Percentiles rank a stretch among this genome's conserved stretches.
Evolutionary conservation across 169 alveolate genomes (phyloP).

Genomic region (Cryptosporidium canis): DNA sequence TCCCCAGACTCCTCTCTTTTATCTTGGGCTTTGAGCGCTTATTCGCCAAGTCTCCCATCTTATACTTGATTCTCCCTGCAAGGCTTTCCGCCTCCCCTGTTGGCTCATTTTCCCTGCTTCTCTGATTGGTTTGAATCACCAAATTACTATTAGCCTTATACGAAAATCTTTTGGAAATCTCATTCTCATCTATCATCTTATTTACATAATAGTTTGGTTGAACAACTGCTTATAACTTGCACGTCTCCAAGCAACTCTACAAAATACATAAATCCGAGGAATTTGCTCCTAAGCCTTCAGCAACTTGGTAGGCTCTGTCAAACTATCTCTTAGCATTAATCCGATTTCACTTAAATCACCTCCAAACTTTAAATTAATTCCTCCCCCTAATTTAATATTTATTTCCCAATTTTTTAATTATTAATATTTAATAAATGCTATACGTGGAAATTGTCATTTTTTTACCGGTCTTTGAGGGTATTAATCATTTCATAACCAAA

Average conservation of each 20-base stretch:
- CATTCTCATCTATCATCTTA: constrained; percentile 92
- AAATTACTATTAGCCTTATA: constrained; percentile 83
- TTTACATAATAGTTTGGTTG: not conserved
- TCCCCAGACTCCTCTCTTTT: constrained; percentile 52
- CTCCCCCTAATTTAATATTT: not conserved
- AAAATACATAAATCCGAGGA: not conserved
- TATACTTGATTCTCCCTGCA: constrained; percentile 86
- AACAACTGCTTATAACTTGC: not conserved
- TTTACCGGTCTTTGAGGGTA: constrained; percentile 61
- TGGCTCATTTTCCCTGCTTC: constrained; percentile 87
- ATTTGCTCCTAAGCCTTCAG: not conserved
- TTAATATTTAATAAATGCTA: not conserved
- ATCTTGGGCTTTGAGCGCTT: constrained; percentile 74
- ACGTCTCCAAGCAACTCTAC: not conserved
- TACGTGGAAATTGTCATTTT: constrained; percentile 19
- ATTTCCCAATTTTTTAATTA: not conserved
- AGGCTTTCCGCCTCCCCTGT: constrained; percentile 97
- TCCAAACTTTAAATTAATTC: not conserved
- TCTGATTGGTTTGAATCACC: constrained; percentile 78
- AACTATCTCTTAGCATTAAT: constrained; percentile 3
- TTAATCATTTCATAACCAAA: not conserved
- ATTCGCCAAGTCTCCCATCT: constrained; percentile 94
- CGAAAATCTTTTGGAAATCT: constrained; percentile 91
- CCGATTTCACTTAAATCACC: not conserved
- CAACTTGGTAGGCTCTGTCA: not conserved